These are phyloP conservation scores for Pseudocercospora crystallina DNA, from an alignment of 2,329 filamentous ascomycete genomes.

Conservation along the genomic window DNA sequence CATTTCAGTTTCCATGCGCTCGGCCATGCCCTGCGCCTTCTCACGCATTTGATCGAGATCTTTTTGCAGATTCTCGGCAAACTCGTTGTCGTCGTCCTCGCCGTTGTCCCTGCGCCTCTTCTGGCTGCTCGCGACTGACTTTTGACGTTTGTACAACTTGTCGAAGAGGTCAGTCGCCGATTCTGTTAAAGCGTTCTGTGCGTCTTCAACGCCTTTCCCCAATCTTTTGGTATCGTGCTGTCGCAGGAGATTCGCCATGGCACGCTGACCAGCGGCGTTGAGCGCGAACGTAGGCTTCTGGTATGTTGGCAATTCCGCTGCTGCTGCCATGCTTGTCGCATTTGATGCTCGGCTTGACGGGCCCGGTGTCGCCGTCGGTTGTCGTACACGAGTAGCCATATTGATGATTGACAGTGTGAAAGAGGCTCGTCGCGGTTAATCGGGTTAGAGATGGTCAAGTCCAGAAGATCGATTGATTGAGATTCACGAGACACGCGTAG, in stretches of 20 bases:
- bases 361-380: slow-evolving; percentile 10
- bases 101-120: slow-evolving; percentile 30
- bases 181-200: slow-evolving; percentile 48
- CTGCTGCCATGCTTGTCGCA: background rate
- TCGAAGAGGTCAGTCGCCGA: slow-evolving; percentile 59
- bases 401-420: background rate
- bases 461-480: too few relatives aligned
- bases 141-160: slow-evolving; percentile 42
- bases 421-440: too few relatives aligned
- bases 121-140: slow-evolving; percentile 34
- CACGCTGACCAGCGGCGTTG: slow-evolving; percentile 46
- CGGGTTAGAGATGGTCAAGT: too few relatives aligned
- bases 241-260: slow-evolving; percentile 47
- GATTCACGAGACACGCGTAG: too few relatives aligned
- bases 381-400: slow-evolving; percentile 10
- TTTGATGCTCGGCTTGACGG: slow-evolving; percentile 1
- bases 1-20: slow-evolving; percentile 58
- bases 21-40: slow-evolving; percentile 53
- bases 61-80: slow-evolving; percentile 39
- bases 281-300: slow-evolving; percentile 55
- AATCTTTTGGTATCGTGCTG: slow-evolving; percentile 46
- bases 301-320: slow-evolving; percentile 49
- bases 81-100: slow-evolving; percentile 36
- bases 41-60: slow-evolving; percentile 42
- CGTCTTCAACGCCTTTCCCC: slow-evolving; percentile 49